Conservation (phyloP, 23 red algal genomes). For the Gracilaria caudata region DNA sequence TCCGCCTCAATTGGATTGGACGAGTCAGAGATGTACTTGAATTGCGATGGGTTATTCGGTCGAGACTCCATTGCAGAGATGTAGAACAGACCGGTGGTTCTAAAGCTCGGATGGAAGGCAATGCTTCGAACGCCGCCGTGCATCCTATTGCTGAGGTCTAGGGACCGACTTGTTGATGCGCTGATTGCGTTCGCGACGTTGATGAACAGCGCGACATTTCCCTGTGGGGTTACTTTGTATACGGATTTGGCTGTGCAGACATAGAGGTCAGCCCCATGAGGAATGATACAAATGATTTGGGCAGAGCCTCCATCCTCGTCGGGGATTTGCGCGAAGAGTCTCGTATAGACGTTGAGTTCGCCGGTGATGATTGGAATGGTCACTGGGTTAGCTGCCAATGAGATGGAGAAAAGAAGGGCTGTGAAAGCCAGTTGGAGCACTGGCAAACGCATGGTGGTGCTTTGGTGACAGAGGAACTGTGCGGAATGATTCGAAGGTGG, state of each 20-base stretch:
- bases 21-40: constrained; percentile 39
- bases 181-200: constrained; percentile 16
- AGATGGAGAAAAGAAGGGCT: background rate
- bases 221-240: constrained; percentile 19
- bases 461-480: background rate
- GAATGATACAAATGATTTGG: constrained; percentile 11
- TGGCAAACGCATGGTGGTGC: background rate
- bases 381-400: background rate
- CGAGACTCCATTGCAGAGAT: constrained; percentile 47
- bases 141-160: constrained; percentile 19
- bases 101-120: constrained; percentile 47
- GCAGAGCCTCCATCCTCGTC: constrained; percentile 1
- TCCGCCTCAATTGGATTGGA: constrained; percentile 36
- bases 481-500: background rate
- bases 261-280: background rate
- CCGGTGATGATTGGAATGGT: constrained; percentile 20
- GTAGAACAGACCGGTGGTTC: constrained; percentile 29
- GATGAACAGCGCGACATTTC: constrained; percentile 36
- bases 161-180: background rate
- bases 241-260: constrained; percentile 4
- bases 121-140: constrained; percentile 60
- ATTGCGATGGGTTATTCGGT: background rate
- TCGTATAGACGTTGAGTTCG: constrained; percentile 10
- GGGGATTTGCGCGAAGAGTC: constrained; percentile 29
- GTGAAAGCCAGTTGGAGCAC: background rate